Evolutionary conservation across 202 grass and related monocot species (phyloP).

Genomic region (Musa balbisiana): DNA sequence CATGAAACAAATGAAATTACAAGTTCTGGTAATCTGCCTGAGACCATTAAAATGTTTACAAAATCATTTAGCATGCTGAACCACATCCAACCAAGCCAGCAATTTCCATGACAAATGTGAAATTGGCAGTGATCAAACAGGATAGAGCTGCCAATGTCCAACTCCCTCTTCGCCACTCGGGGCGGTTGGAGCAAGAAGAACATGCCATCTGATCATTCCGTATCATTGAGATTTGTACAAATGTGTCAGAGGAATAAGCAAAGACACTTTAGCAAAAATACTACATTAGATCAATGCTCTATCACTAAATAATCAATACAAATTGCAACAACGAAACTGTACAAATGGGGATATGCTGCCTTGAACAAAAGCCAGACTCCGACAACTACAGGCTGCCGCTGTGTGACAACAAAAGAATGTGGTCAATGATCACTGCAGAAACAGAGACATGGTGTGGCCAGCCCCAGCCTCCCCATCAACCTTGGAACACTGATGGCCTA

Average conservation of each 20-base stretch:
- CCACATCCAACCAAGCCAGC: no score
- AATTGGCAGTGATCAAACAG: no score
- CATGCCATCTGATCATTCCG: conserved; percentile 4
- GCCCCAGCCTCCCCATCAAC: conserved; percentile 50
- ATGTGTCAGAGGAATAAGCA: neutral
- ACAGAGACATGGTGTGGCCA: neutral
- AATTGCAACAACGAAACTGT: conserved; percentile 14
- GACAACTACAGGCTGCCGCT: neutral
- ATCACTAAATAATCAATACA: conserved; percentile 28
- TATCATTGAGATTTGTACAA: conserved; percentile 7
- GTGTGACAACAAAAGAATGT: conserved; percentile 21
- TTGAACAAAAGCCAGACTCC: conserved; percentile 7
- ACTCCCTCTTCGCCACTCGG: no score
- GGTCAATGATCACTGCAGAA: conserved; percentile 14
- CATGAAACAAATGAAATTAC: no score
- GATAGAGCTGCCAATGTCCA: no score
- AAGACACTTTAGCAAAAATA: no score
- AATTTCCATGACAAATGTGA: no score
- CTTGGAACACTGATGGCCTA: conserved; percentile 75
- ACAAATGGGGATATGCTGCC: conserved; percentile 11
- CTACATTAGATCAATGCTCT: conserved; percentile 20
- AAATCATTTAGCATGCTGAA: no score
- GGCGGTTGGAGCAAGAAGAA: neutral
- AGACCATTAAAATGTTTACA: no score
- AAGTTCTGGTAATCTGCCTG: no score